phyloP scores from a whole-genome alignment of 345 rosid species.

The Anacardium occidentale region DNA sequence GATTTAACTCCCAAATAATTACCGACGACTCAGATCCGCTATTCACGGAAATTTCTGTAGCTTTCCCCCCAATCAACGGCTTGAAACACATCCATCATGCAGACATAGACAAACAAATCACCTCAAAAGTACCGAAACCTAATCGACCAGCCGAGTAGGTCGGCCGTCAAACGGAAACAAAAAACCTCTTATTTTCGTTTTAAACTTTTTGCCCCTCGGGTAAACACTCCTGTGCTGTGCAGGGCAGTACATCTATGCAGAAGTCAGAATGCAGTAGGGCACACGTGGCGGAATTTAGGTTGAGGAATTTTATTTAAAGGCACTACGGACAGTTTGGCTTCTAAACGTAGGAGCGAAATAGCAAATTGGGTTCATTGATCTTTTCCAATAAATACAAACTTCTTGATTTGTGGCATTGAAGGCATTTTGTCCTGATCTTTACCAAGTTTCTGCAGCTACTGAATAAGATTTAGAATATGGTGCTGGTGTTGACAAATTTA shows the following conservation, averaged over 20 bases:
- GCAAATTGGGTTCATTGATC: neutral
- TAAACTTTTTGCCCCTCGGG: neutral
- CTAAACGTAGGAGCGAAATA: neutral
- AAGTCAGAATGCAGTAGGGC: neutral
- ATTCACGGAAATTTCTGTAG: constrained; percentile 29
- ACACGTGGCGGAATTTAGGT: neutral
- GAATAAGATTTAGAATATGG: neutral
- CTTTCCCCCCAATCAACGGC: constrained; percentile 29
- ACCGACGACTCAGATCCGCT: constrained; percentile 30
- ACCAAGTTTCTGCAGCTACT: neutral
- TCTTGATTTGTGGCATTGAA: neutral
- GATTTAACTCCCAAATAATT: constrained; percentile 10
- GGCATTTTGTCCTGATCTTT: neutral
- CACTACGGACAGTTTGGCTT: no score
- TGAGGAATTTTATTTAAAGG: neutral
- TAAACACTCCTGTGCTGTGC: neutral
- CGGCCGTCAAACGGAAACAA: no score
- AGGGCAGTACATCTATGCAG: neutral
- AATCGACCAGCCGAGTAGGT: no score
- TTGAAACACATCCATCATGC: constrained; percentile 19
- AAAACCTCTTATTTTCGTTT: neutral
- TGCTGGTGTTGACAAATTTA: neutral
- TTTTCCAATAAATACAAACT: constrained; percentile 6
- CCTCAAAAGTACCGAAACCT: no score
- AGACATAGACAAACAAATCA: neutral